Percentiles rank a stretch among this genome's conserved stretches.
Evolutionary conservation across 106 monocot genomes (phyloP).

Genomic region (Dactylorhiza incarnata): DNA sequence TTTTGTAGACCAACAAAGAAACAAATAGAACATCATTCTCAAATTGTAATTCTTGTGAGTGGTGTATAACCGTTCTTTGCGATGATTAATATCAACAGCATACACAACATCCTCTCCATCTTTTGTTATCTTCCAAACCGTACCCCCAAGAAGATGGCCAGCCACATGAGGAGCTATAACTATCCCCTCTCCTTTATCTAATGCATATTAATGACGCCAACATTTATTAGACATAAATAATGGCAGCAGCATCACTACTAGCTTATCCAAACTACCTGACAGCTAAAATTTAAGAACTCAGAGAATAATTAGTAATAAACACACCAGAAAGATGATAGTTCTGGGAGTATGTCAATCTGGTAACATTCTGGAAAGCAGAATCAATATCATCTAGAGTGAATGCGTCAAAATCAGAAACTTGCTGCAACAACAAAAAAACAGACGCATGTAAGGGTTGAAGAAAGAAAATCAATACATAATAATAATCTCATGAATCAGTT

Average conservation of each 20-base stretch:
- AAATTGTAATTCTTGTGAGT: not conserved
- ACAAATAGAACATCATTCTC: not conserved
- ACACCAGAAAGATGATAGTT: constrained; percentile 82
- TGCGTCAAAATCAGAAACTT: constrained; percentile 92
- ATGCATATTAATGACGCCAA: constrained; percentile 11
- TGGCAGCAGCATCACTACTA: not conserved
- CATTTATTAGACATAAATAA: constrained; percentile 1
- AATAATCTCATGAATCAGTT: not conserved
- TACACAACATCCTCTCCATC: constrained; percentile 99
- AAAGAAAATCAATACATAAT: not conserved
- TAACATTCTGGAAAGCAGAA: constrained; percentile 83
- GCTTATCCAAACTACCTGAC: not conserved
- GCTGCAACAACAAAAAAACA: constrained; percentile 43
- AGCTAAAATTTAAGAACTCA: not conserved
- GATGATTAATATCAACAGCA: constrained; percentile 99
- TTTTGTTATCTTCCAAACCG: constrained; percentile 97
- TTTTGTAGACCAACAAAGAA: constrained; percentile 1
- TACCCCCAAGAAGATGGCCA: constrained; percentile 97
- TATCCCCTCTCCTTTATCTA: constrained; percentile 96
- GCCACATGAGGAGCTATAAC: constrained; percentile 97
- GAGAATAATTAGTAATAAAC: constrained; percentile 12
- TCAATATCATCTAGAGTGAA: constrained; percentile 96
- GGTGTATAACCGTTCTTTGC: constrained; percentile 70
- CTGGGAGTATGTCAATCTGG: constrained; percentile 92
- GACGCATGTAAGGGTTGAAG: not conserved